Evolutionary conservation across 495 filamentous ascomycete species (phyloP), one percentile per base, ranked within the genome.

Genomic region (Talaromyces thailandensis): DNA sequence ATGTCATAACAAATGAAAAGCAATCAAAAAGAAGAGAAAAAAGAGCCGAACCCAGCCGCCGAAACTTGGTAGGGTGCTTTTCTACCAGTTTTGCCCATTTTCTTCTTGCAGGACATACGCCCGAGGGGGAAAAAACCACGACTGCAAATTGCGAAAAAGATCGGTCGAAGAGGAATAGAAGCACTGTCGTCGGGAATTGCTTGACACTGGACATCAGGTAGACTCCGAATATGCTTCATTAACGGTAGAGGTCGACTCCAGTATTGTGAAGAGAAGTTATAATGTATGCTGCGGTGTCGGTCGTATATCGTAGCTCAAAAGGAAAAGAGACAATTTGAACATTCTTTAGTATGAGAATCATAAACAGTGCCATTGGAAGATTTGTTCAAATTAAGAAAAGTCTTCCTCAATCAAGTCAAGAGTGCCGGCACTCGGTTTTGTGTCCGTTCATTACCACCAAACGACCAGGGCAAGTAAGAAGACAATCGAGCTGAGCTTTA

Each of bases 351-450:
- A 53, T 24, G 50, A 25, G 25, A 53, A 53, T 53, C 50, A 28
- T 53, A 53, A 51, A 60, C 37, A 28, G 35, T 60, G 58, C 37
- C 58, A 57, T 18, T 18, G 18, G 26, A n/a, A 60, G 4, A 31
- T 9, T 40, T 40, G 66, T 40, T 78, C 69, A n/a, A n/a, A 74
- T 70, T 6, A 74, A 23, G 50, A 66, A 25, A 62, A 62, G 26
- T 77, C 71, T 26, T 73, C 66, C 62, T 79, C 73, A 68, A 83
- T 82, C 62, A 81, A 73, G 16, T 40, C 80, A 77, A 80, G 63
- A 76, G 79, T 60, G 57, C 32, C 40, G 61, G 40, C 12, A 56
- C 73, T 56, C 64, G 61, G 65, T 60, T 60, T 66, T 56, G 32
- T 58, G 55, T 56, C 56, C 52, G 37, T 55, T 61, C 25, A 60